Evolutionary conservation across 1,284 basidiomycete genomes (phyloP).

Genomic region (Termitomyces sp.): DNA sequence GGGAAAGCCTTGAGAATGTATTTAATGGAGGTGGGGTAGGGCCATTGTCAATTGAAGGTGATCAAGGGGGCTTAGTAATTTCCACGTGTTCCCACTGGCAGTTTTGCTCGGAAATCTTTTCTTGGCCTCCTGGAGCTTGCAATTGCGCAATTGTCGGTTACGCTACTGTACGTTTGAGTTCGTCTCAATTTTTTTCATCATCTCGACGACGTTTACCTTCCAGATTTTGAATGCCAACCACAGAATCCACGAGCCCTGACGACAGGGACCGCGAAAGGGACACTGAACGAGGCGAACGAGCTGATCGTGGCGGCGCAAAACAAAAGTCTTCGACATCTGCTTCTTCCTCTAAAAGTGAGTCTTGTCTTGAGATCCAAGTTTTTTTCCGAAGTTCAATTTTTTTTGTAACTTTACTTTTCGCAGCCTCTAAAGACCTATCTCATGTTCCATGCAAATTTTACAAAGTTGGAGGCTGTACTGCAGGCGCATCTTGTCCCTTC

Average conservation of each 20-base stretch:
- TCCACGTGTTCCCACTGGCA: constrained; percentile 26
- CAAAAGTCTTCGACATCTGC: constrained; percentile 27
- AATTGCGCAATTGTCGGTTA: constrained; percentile 14
- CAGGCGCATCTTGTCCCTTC: constrained; percentile 93
- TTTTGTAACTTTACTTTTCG: constrained; percentile 4
- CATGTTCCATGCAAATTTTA: constrained; percentile 99
- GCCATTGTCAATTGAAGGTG: no score
- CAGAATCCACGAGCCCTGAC: constrained; percentile 27
- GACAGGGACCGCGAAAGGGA: constrained; percentile 30
- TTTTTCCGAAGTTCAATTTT: background rate
- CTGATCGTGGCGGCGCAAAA: constrained; percentile 24
- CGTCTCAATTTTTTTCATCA: constrained; percentile 4
- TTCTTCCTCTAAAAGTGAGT: constrained; percentile 31
- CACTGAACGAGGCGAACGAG: constrained; percentile 24
- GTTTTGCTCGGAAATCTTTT: constrained; percentile 31
- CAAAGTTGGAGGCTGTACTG: constrained; percentile 90
- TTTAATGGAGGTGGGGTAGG: no score
- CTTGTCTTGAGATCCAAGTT: background rate
- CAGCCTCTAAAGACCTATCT: constrained; percentile 78
- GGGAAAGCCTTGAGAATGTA: background rate
- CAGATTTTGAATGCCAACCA: constrained; percentile 24
- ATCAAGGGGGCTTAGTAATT: constrained; percentile 21
- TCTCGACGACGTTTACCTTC: constrained; percentile 7
- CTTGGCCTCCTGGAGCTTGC: constrained; percentile 21
- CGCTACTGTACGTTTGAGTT: constrained; percentile 7